phyloP scores from a whole-genome alignment of 2,329 filamentous ascomycete genomes.

The Ascochyta fabae region DNA sequence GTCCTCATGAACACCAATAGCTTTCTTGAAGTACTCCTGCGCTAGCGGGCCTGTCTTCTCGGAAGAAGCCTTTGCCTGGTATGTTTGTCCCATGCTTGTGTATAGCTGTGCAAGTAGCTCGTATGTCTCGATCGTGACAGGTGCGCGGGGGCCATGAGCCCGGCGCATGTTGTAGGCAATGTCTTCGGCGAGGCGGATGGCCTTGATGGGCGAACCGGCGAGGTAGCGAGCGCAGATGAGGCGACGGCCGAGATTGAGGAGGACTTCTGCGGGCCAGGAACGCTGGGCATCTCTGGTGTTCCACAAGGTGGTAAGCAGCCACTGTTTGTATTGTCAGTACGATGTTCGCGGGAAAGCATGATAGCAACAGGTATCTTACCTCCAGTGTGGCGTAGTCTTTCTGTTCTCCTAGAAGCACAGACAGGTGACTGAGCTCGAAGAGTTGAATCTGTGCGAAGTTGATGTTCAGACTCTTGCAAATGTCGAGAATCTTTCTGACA shows the following conservation, averaged over 20 bases:
- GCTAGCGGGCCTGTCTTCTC: constrained; percentile 47
- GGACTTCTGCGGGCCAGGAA: constrained; percentile 46
- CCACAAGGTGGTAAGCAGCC: constrained; percentile 49
- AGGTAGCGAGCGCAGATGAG: constrained; percentile 62
- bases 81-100: constrained; percentile 50
- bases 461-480: constrained; percentile 51
- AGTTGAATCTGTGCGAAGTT: constrained; percentile 53
- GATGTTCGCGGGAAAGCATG: background rate
- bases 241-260: constrained; percentile 60
- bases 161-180: constrained; percentile 64
- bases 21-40: constrained; percentile 50
- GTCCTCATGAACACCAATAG: constrained; percentile 40
- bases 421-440: constrained; percentile 52
- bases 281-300: constrained; percentile 43
- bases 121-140: constrained; percentile 57
- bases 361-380: constrained; percentile 12
- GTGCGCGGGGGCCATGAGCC: constrained; percentile 58
- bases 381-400: constrained; percentile 53
- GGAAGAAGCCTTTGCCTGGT: constrained; percentile 46
- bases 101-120: constrained; percentile 59
- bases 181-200: constrained; percentile 56
- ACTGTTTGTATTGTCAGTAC: constrained; percentile 21
- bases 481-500: constrained; percentile 50
- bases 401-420: constrained; percentile 54
- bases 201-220: constrained; percentile 52